Evolutionary conservation across 2,329 filamentous ascomycete species (phyloP), one percentile per base, ranked within the genome.

Genomic region (Catunica adiposa): DNA sequence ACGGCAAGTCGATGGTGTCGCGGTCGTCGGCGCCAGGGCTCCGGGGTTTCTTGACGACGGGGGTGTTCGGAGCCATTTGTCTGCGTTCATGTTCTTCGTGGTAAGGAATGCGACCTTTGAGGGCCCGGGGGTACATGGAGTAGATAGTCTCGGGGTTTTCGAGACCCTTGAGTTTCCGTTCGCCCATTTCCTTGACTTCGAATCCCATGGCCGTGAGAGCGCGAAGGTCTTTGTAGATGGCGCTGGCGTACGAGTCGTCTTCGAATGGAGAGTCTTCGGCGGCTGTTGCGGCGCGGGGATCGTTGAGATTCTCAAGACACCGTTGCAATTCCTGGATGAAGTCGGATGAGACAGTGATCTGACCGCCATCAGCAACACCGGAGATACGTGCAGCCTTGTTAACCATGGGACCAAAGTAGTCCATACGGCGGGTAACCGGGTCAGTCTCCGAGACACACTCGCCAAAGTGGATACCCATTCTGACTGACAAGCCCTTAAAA

Each of bases 361-460:
- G 90, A 0, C 92, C 92, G 59, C 92, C 92, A 66, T 98, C 92
- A 37, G 92, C 92, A 46, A 95, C 89, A 22, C 87, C 84, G 5
- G 88, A 92, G 61, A 98, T 94, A 70, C 92, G 85, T 15, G 92
- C 85, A 0, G 92, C 88, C 65, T 94, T 89, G 70, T 98, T 98
- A 64, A 98, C 92, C 89, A 98, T 98, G 14, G 92, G 92, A 0
- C 92, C 92, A 66, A 97, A 98, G 70, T 98, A 98, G 64, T 98
- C 92, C 92, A 98, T 98, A 60, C 92, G 88, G 57, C 89, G 84
- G 1, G 92, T 98, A 52, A 98, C 89, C 0, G 92, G 92, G 68
- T 98, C 92, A 51, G 84, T 85, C 68, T 98, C 92, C 66, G 89
- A 94, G 63, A 98, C 89, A 4, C 90, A 92, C 58, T 86, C 82